Percentiles rank a stretch among this genome's conserved stretches.
Conservation (phyloP, 371 early-diverging fungal species). For the Rhizopus microsporus region DNA sequence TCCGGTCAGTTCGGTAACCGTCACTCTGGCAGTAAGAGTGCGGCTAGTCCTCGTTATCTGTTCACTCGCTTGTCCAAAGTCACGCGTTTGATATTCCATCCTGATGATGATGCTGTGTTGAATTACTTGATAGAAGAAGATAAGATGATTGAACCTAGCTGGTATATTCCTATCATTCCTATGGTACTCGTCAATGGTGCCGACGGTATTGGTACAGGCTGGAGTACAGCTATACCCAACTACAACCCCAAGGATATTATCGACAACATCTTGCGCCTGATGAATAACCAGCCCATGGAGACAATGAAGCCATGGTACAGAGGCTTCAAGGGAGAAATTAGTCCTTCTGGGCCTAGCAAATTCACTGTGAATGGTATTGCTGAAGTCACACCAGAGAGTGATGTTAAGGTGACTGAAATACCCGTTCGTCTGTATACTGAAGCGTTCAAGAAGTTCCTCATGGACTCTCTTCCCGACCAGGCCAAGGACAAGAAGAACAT, state of each 20-base stretch:
- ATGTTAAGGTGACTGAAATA: constrained; percentile 91
- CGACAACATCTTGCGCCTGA: constrained; percentile 83
- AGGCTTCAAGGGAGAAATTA: constrained; percentile 87
- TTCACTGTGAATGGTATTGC: constrained; percentile 81
- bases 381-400: constrained; percentile 70
- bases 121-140: constrained; percentile 96
- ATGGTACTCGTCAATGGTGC: constrained; percentile 98
- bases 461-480: constrained; percentile 25
- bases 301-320: constrained; percentile 97
- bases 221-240: constrained; percentile 84
- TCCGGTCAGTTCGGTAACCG: constrained; percentile 98
- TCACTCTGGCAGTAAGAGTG: constrained; percentile 97
- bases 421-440: constrained; percentile 98
- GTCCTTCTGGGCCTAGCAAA: constrained; percentile 53
- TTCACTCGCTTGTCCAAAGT: constrained; percentile 83
- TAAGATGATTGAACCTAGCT: constrained; percentile 94
- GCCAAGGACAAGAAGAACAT: constrained; percentile 41
- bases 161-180: constrained; percentile 98
- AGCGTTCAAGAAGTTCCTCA: constrained; percentile 86
- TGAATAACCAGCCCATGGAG: constrained; percentile 73
- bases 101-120: constrained; percentile 89
- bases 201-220: constrained; percentile 99
- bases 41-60: constrained; percentile 98
- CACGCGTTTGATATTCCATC: constrained; percentile 86
- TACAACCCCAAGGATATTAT: constrained; percentile 96